Conservation (phyloP, 371 early-diverging fungal species). For the Smittium mucronatum region DNA sequence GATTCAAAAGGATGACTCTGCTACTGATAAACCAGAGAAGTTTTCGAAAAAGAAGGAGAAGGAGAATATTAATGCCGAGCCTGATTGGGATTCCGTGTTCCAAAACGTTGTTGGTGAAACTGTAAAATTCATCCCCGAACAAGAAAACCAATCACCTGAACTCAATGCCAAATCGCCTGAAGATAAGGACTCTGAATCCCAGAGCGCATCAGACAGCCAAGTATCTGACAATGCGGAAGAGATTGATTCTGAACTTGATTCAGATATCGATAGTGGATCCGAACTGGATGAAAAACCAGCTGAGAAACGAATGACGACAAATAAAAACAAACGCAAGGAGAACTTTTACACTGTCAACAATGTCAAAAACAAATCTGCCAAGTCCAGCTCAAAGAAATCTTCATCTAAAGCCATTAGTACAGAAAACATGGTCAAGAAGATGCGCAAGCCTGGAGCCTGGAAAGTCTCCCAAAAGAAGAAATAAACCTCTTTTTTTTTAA, state of each 20-base stretch:
- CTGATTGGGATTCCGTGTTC: slow-evolving; percentile 84
- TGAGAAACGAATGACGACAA: slow-evolving; percentile 63
- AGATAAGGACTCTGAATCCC: slow-evolving; percentile 2
- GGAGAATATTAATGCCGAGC: slow-evolving; percentile 22
- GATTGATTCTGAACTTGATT: slow-evolving; percentile 18
- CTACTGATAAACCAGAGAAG: too few relatives aligned
- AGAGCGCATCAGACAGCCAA: too few relatives aligned
- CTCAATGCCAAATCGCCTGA: slow-evolving; percentile 7
- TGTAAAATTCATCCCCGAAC: slow-evolving; percentile 36
- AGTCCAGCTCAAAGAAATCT: too few relatives aligned
- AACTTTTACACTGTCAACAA: slow-evolving; percentile 84
- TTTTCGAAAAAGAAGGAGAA: too few relatives aligned
- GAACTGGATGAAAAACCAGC: slow-evolving; percentile 34
- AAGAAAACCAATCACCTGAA: neutral
- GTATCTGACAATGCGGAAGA: too few relatives aligned
- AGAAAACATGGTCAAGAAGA: too few relatives aligned
- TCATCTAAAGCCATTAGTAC: too few relatives aligned
- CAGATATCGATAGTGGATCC: slow-evolving; percentile 22
- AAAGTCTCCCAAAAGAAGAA: too few relatives aligned
- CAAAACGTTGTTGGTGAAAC: slow-evolving; percentile 63
- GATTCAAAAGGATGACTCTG: too few relatives aligned
- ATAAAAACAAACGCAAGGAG: slow-evolving; percentile 66
- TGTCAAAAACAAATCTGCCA: slow-evolving; percentile 78
- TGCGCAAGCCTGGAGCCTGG: too few relatives aligned
- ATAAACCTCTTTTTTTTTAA: too few relatives aligned